These are phyloP conservation scores for Cyclocybe cylindracea DNA, from an alignment of 768 basidiomycete genomes.

Conservation along the genomic window DNA sequence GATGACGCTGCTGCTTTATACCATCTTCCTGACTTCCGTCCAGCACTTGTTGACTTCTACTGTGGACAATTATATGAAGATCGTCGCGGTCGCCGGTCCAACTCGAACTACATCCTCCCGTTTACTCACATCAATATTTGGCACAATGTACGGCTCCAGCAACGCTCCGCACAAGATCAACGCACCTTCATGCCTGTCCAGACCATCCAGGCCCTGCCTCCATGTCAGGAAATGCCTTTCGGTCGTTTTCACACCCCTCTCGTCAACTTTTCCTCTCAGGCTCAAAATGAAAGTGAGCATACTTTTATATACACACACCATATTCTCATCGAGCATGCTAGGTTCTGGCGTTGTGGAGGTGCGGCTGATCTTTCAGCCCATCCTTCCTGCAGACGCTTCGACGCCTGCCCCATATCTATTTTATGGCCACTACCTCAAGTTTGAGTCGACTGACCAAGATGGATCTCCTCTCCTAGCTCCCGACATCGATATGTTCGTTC, in stretches of 20 bases:
- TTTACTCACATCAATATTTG: slow-evolving; percentile 20
- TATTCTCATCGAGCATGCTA: neutral
- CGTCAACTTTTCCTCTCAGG: neutral
- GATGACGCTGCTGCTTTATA: slow-evolving; percentile 14
- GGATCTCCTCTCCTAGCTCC: neutral
- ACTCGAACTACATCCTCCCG: slow-evolving; percentile 1
- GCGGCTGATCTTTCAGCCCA: neutral
- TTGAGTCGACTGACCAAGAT: neutral
- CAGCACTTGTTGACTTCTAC: slow-evolving; percentile 20
- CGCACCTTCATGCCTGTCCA: slow-evolving; percentile 10
- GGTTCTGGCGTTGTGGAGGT: neutral
- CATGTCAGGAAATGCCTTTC: slow-evolving; percentile 7
- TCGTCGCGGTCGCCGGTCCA: neutral
- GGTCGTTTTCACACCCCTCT: slow-evolving; percentile 18
- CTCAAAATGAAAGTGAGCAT: too few relatives aligned
- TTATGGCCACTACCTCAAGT: neutral
- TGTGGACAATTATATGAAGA: neutral
- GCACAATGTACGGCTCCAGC: slow-evolving; percentile 18
- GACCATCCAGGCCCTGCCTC: slow-evolving; percentile 16
- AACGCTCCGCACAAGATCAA: slow-evolving; percentile 12
- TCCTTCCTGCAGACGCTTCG: neutral
- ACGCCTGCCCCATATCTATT: neutral
- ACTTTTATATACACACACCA: too few relatives aligned
- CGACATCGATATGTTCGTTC: neutral
- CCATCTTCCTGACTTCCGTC: slow-evolving; percentile 20